These are phyloP conservation scores for Metarhizium robertsii DNA, from an alignment of 2,329 filamentous ascomycete genomes.

Conservation along the genomic window DNA sequence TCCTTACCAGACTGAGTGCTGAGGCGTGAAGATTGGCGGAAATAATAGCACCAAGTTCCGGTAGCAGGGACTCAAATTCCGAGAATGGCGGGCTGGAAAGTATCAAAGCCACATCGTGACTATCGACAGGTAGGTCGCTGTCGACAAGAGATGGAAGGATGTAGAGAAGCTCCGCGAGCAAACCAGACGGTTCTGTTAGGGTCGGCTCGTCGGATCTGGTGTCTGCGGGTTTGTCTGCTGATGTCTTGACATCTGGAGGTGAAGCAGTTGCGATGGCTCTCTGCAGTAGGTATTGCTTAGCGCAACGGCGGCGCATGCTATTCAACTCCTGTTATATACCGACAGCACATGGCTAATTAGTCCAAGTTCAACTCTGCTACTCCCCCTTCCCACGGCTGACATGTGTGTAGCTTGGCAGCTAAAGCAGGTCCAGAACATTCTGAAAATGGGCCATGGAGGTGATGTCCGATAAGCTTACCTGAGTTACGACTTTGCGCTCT, in stretches of 20 bases:
- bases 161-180: slow-evolving; percentile 44
- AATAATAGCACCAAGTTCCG: slow-evolving; percentile 35
- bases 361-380: no score
- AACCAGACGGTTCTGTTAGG: slow-evolving; percentile 25
- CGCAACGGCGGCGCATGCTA: slow-evolving; percentile 34
- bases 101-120: slow-evolving; percentile 31
- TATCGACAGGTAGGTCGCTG: slow-evolving; percentile 23
- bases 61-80: slow-evolving; percentile 36
- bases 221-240: slow-evolving; percentile 3
- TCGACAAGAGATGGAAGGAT: slow-evolving; percentile 42
- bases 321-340: slow-evolving; percentile 35
- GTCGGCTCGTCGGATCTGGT: slow-evolving; percentile 3
- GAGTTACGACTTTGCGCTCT: slow-evolving; percentile 37
- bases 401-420: neutral
- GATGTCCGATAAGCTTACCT: slow-evolving; percentile 27
- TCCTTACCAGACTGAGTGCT: slow-evolving; percentile 38
- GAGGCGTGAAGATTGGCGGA: slow-evolving; percentile 39
- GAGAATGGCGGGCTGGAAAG: slow-evolving; percentile 41
- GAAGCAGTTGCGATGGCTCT: slow-evolving; percentile 39
- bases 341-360: neutral
- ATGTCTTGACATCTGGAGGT: slow-evolving; percentile 15
- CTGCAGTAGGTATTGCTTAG: slow-evolving; percentile 41
- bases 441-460: neutral
- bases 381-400: no score
- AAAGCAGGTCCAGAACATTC: neutral